Conservation (phyloP, 202 grass and related monocot species). For the Zizania palustris region DNA sequence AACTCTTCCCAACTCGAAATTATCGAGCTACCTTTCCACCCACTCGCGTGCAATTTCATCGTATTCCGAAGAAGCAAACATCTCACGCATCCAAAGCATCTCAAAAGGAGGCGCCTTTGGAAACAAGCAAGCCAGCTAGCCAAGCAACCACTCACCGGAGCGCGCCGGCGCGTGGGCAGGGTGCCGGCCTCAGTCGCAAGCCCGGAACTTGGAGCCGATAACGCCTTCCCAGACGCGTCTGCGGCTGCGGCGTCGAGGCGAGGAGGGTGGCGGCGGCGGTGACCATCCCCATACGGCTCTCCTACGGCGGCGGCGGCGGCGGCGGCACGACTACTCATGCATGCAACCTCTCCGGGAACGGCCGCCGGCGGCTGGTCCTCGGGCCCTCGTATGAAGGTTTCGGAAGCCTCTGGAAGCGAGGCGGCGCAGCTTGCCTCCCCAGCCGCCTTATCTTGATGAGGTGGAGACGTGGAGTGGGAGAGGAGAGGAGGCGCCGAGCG, state of each 20-base stretch:
- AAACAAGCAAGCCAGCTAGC: not conserved
- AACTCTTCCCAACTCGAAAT: not conserved
- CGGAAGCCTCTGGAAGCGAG: conserved; percentile 25
- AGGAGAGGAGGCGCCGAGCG: conserved; percentile 7
- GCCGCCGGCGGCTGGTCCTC: not conserved
- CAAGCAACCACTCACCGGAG: conserved; percentile 47
- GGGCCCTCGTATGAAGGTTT: not conserved
- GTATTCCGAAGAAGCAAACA: not conserved
- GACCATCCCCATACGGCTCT: conserved; percentile 58
- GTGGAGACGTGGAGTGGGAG: conserved; percentile 15
- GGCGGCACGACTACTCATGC: conserved; percentile 71
- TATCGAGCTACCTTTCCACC: not conserved
- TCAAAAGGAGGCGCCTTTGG: conserved; percentile 10
- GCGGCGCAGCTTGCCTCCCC: not conserved
- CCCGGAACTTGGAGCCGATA: not conserved
- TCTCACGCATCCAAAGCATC: not conserved
- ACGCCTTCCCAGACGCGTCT: not conserved
- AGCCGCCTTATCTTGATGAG: conserved; percentile 48
- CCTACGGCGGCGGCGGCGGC: conserved; percentile 30
- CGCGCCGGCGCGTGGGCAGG: conserved; percentile 12
- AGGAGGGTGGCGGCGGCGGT: conserved; percentile 39
- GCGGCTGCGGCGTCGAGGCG: conserved; percentile 25
- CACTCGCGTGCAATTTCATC: not conserved
- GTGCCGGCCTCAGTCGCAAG: conserved; percentile 41
- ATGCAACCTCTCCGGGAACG: conserved; percentile 47